phyloP scores from a whole-genome alignment of 257 asterid species.

The Penstemon barbatus region DNA sequence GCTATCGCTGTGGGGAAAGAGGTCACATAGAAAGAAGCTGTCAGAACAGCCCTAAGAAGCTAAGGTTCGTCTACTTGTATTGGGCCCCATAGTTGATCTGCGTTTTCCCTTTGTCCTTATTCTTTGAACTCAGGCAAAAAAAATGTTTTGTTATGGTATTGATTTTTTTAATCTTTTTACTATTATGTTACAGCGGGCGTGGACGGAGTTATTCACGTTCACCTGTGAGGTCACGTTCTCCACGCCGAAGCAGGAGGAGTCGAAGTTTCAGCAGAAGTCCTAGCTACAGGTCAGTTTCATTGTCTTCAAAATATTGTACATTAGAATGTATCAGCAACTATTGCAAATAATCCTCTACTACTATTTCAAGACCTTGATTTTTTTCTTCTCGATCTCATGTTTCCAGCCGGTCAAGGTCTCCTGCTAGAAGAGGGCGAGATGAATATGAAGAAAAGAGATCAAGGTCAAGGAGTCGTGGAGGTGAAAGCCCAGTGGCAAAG shows the following conservation, averaged over 20 bases:
- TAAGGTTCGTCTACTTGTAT: constrained; percentile 34
- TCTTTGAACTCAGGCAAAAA: neutral
- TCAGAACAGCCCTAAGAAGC: constrained; percentile 66
- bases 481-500: constrained; percentile 42
- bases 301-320: neutral
- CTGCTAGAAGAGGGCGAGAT: constrained; percentile 42
- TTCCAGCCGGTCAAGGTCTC: constrained; percentile 68
- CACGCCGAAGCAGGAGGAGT: constrained; percentile 50
- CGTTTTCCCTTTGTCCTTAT: neutral
- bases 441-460: constrained; percentile 46
- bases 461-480: constrained; percentile 39
- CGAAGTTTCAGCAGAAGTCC: constrained; percentile 57
- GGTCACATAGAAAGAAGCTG: constrained; percentile 73
- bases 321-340: neutral
- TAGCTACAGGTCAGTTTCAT: constrained; percentile 33
- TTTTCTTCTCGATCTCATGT: neutral
- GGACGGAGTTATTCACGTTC: constrained; percentile 42
- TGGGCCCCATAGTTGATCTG: neutral
- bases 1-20: constrained; percentile 74
- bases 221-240: constrained; percentile 60
- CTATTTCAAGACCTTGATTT: neutral
- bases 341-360: neutral
- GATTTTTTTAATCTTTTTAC: neutral
- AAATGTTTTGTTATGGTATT: neutral
- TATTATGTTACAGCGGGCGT: constrained; percentile 1